A percentile compares a stretch with the other conserved stretches of the same genome.
Conservation (phyloP, 345 rosid species). For the Citrus glauca region DNA sequence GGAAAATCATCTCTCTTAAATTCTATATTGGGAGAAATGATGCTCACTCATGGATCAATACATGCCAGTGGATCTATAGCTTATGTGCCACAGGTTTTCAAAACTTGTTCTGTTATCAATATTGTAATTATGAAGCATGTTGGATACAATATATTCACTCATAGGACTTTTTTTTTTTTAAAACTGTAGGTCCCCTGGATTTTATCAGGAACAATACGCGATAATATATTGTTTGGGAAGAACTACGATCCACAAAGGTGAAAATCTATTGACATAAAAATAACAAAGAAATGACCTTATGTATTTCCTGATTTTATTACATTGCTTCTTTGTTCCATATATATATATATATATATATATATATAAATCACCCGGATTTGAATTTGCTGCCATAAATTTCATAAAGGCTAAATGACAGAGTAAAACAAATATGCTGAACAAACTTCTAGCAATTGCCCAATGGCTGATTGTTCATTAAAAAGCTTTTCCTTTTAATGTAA, state of each 20-base stretch:
- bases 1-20: conserved; percentile 90
- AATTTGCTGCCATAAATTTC: too few relatives aligned
- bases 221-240: conserved; percentile 70
- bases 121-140: conserved; percentile 9
- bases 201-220: conserved; percentile 79
- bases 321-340: not conserved
- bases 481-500: too few relatives aligned
- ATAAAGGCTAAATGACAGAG: too few relatives aligned
- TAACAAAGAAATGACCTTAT: not conserved
- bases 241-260: conserved; percentile 65
- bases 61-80: conserved; percentile 53
- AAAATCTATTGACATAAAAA: not conserved
- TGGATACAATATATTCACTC: conserved; percentile 16
- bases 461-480: too few relatives aligned
- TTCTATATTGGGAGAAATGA: conserved; percentile 70
- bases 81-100: conserved; percentile 86
- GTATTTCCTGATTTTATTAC: not conserved
- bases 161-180: conserved; percentile 7
- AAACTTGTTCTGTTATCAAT: conserved; percentile 3
- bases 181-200: conserved; percentile 82
- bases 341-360: too few relatives aligned
- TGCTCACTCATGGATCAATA: conserved; percentile 58
- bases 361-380: too few relatives aligned
- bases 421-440: too few relatives aligned
- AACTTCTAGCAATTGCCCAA: too few relatives aligned